These are phyloP conservation scores for Gossypium davidsonii DNA, from an alignment of 441 rosid species.

Conservation along the genomic window DNA sequence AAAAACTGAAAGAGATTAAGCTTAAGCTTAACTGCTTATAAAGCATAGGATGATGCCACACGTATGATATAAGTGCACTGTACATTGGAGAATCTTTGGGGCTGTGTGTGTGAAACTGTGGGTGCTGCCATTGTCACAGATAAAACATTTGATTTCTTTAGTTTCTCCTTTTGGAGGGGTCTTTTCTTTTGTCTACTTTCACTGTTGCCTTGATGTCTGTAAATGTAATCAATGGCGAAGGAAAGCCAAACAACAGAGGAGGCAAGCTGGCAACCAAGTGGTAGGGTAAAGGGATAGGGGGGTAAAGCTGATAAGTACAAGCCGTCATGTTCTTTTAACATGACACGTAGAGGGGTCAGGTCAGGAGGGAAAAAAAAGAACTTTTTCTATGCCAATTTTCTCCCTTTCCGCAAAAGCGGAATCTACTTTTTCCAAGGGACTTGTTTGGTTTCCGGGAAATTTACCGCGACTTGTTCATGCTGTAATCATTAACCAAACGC, in stretches of 20 bases:
- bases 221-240: neutral
- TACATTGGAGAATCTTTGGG: conserved; percentile 26
- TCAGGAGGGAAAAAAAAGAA: neutral
- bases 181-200: neutral
- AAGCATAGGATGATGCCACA: neutral
- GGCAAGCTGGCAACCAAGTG: neutral
- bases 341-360: neutral
- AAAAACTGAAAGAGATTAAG: neutral
- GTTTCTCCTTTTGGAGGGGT: neutral
- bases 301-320: conserved; percentile 1
- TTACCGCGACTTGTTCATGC: neutral
- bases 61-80: conserved; percentile 10
- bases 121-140: neutral
- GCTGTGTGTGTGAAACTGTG: conserved; percentile 6
- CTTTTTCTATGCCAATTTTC: neutral
- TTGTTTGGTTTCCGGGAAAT: neutral
- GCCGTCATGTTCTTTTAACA: conserved; percentile 5
- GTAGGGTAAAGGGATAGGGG: neutral
- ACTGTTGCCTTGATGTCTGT: conserved; percentile 12
- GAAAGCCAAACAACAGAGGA: neutral
- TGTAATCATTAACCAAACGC: neutral
- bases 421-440: neutral
- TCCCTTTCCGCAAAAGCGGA: neutral
- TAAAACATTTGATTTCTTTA: neutral
- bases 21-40: no score